phyloP scores from a whole-genome alignment of 2,329 filamentous ascomycete species.

The Fusarium sp. region DNA sequence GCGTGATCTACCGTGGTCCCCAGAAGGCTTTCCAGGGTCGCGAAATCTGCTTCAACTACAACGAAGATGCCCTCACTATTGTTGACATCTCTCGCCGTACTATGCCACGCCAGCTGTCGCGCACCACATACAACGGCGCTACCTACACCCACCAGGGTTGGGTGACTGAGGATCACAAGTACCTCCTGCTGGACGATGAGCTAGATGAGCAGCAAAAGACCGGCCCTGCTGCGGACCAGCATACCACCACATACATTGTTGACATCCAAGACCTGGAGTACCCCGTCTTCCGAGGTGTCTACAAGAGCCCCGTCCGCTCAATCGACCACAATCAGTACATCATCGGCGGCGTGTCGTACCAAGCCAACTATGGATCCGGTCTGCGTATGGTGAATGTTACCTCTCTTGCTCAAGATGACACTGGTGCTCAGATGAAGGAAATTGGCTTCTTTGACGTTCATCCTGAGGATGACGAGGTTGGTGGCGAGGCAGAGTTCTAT shows the following conservation, averaged over 20 bases:
- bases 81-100: constrained; percentile 18
- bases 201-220: constrained; percentile 62
- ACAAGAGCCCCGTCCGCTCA: constrained; percentile 21
- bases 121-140: constrained; percentile 18
- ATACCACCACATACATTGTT: constrained; percentile 64
- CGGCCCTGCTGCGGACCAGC: constrained; percentile 55
- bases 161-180: constrained; percentile 59
- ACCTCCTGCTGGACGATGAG: constrained; percentile 65
- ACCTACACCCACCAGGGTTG: constrained; percentile 63
- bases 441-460: constrained; percentile 20
- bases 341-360: constrained; percentile 11
- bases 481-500: constrained; percentile 60
- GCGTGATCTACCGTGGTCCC: constrained; percentile 12
- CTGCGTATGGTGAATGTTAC: constrained; percentile 11
- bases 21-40: constrained; percentile 10
- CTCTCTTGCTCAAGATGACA: constrained; percentile 9
- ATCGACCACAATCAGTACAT: constrained; percentile 23
- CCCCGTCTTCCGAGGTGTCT: constrained; percentile 50
- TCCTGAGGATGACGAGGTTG: constrained; percentile 46
- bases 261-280: constrained; percentile 58
- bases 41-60: constrained; percentile 25
- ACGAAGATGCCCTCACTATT: constrained; percentile 17
- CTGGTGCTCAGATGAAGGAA: constrained; percentile 5
- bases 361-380: constrained; percentile 14
- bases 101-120: constrained; percentile 18